Base-by-base conservation (phyloP, 2,329 filamentous ascomycete species). In the Epichloe brachyelytri region DNA sequence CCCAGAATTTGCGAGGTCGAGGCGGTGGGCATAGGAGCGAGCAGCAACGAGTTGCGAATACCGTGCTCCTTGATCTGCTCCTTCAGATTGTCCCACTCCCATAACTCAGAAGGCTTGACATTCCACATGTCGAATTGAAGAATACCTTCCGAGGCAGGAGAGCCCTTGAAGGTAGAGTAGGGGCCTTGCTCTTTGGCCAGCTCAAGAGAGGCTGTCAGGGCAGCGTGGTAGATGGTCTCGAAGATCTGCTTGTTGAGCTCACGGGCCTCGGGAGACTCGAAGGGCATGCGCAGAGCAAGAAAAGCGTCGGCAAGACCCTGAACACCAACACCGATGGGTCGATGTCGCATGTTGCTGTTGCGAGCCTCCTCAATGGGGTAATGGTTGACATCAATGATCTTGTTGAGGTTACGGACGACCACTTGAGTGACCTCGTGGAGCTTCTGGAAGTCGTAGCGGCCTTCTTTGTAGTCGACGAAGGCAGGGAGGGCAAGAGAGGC, bases 51-150 rank as follows among this genome's bases (percentile, higher is more conserved):
- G 83, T 98, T 98, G 69, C 91, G 90, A 38, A 96, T 79, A 71
- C 93, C 93, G 61, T 95, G 80, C 73, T 95, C 79, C 65, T 90
- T 88, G 66, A 98, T 94, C 70, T 95, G 81, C 58, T 82, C 85
- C 76, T 95, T 95, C 60, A 98, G 77, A 8, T 79, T 70, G 55
- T 83, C 82, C 93, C 93, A 98, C 69, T 98, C 91, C 93, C 93
- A 98, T 20, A 98, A 85, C 60, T 94, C 87, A 40, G 86, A 86
- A 7, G 93, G 93, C 51, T 85, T 95, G 54, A 95, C 86, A 62
- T 88, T 83, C 93, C 93, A 98, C 88, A 98, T 94, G 69, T 98
- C 93, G 63, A 93, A 97, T 70, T 98, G 93, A 41, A 98, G 86
- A 62, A 95, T 87, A 55, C 93, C 93, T 72, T 97, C 83, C 1